Conservation (phyloP, 345 rosid species). For the Acer campestre region DNA sequence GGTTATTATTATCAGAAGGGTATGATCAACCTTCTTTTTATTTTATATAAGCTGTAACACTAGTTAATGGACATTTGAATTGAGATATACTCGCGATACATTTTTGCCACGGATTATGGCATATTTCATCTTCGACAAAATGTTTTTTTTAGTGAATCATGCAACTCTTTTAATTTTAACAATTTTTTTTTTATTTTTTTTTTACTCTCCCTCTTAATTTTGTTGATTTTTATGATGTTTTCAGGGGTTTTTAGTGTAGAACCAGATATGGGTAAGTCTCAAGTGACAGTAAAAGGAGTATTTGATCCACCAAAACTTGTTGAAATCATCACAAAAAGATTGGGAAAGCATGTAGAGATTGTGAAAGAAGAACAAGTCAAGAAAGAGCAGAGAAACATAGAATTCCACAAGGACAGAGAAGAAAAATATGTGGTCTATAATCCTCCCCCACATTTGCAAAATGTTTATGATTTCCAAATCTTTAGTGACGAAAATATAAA, state of each 20-base stretch:
- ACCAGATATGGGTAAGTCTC: constrained; percentile 53
- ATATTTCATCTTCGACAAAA: too few species aligned
- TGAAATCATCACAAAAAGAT: constrained; percentile 34
- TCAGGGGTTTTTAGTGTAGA: constrained; percentile 57
- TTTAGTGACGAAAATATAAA: constrained; percentile 53
- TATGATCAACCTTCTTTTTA: too few species aligned
- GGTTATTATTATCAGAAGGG: not conserved
- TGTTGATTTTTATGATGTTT: not conserved
- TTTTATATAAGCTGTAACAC: too few species aligned
- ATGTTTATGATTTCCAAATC: constrained; percentile 32
- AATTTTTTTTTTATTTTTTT: not conserved
- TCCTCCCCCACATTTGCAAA: constrained; percentile 42
- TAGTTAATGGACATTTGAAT: too few species aligned
- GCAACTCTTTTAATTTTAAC: not conserved
- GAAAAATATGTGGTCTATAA: constrained; percentile 25
- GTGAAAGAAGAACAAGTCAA: constrained; percentile 35
- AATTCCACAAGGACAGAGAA: not conserved
- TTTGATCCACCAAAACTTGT: constrained; percentile 50
- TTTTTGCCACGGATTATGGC: too few species aligned
- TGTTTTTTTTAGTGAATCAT: too few species aligned
- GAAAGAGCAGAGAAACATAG: constrained; percentile 10
- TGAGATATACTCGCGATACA: too few species aligned
- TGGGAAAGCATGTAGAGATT: constrained; percentile 56
- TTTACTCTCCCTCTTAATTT: not conserved
- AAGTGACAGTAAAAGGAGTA: constrained; percentile 54